These are phyloP conservation scores for Phytophthora constricta DNA, from an alignment of 352 stramenopile species.

Conservation along the genomic window DNA sequence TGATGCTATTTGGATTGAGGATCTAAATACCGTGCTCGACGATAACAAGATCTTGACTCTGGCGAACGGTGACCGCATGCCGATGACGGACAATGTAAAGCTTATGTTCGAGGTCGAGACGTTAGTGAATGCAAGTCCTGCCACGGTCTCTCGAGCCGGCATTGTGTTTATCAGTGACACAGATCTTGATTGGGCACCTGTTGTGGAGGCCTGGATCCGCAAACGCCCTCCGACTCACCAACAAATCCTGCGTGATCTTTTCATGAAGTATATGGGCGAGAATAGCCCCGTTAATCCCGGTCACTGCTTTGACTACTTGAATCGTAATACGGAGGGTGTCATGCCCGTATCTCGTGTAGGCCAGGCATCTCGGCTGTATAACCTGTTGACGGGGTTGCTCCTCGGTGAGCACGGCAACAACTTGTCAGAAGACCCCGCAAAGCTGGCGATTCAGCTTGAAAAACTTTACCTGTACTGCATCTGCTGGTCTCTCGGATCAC, in stretches of 20 bases:
- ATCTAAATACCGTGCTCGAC: conserved; percentile 98
- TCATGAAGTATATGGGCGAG: conserved; percentile 97
- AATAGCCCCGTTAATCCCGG: conserved; percentile 94
- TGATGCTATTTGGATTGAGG: conserved; percentile 99
- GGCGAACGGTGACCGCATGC: conserved; percentile 97
- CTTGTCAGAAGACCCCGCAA: conserved; percentile 70
- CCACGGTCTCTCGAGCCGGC: conserved; percentile 96
- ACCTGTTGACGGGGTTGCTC: conserved; percentile 92
- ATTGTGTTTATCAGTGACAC: conserved; percentile 99
- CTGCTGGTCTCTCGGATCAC: conserved; percentile 95
- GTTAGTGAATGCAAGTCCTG: conserved; percentile 96
- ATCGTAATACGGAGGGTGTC: conserved; percentile 93
- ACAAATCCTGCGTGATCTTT: conserved; percentile 89
- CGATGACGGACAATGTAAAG: conserved; percentile 98
- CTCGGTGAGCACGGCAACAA: conserved; percentile 80
- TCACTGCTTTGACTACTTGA: conserved; percentile 96
- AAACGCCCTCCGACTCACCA: conserved; percentile 91
- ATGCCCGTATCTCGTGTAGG: conserved; percentile 95
- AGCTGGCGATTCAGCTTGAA: conserved; percentile 89
- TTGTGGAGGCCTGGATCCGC: conserved; percentile 96
- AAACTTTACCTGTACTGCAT: conserved; percentile 97
- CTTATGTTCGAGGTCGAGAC: conserved; percentile 98
- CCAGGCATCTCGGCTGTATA: conserved; percentile 80
- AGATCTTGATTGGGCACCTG: conserved; percentile 97
- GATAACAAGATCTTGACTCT: conserved; percentile 98